These are phyloP conservation scores for Corylus heterophylla DNA, from an alignment of 306 rosid species.

Conservation along the genomic window DNA sequence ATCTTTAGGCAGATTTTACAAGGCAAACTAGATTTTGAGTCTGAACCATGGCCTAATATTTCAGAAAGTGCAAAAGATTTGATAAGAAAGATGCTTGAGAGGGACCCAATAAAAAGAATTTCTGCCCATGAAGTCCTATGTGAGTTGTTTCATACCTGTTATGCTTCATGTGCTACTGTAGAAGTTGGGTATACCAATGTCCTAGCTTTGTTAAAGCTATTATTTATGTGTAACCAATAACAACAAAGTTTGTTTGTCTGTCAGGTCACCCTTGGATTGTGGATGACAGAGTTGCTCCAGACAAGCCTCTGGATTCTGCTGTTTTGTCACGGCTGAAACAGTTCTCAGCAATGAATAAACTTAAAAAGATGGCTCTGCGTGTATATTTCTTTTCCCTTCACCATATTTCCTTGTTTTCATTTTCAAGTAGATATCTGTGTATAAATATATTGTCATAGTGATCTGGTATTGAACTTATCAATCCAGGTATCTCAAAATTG, in stretches of 20 bases:
- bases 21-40: conserved; percentile 68
- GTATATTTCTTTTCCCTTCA: conserved; percentile 37
- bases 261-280: conserved; percentile 91
- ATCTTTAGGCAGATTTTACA: conserved; percentile 77
- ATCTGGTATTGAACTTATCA: neutral
- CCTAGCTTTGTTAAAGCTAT: conserved; percentile 12
- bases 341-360: conserved; percentile 86
- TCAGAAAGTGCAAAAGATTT: conserved; percentile 82
- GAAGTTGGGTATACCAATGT: conserved; percentile 14
- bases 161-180: conserved; percentile 19
- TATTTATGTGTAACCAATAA: conserved; percentile 15
- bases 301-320: conserved; percentile 85
- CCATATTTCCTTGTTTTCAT: neutral
- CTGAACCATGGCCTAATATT: conserved; percentile 86
- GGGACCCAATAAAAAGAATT: conserved; percentile 69
- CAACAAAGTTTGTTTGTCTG: conserved; percentile 20
- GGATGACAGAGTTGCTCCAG: conserved; percentile 86
- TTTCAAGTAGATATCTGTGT: conserved; percentile 23
- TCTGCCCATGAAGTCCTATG: conserved; percentile 89
- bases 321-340: conserved; percentile 88
- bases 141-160: conserved; percentile 46
- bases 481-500: neutral
- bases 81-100: conserved; percentile 65
- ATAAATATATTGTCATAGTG: conserved; percentile 6
- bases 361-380: conserved; percentile 87